Base-by-base conservation (phyloP, 148 eudicot genomes). In the Selenicereus undatus region DNA sequence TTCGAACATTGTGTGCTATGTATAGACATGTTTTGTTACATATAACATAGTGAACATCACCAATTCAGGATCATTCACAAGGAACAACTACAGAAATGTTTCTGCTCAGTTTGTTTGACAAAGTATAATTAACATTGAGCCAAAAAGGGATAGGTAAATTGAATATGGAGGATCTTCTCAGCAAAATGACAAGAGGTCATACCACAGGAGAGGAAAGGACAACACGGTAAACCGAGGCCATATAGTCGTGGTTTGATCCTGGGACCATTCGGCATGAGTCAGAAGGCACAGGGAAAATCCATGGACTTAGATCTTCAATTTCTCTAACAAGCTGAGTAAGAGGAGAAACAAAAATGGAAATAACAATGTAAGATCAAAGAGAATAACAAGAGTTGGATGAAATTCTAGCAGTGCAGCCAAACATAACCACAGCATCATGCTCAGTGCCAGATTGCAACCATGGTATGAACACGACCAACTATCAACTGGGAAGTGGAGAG, bases 171-270 rank as follows among this genome's bases (percentile, higher is more conserved):
- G 64, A 82, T 35, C 11, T 50, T 36, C 14, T 60, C 48, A 69
- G 65, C 29, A 64, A 22, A 35, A 78, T 75, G 52, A 75, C 54
- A 32, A 79, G 76, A 78, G 22, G 78, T 35, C 50, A 73, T 96
- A 96, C 99, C 98, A 96, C 95, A 45, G 97, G 95, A 84, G 98
- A 94, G 21, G 99, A 93, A 77, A 96, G 92, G 80, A 93, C 90
- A 27, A 81, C 90, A 52, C 98, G 97, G 79, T 91, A 96, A 26
- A 79, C 81, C n/a, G 91, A 88, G 84, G 82, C 81, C 82, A 76
- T 81, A 88, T 88, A 94, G 80, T 95, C 95, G 56, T 92, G 94
- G 89, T 96, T 96, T 82, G 98, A 94, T 62, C 99, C 97, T 20
- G 97, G 93, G 79, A 84, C 79, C 79, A 94, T 83, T 68, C 79